Conservation (phyloP, 768 basidiomycete species). For the Termitomyces heimii region DNA sequence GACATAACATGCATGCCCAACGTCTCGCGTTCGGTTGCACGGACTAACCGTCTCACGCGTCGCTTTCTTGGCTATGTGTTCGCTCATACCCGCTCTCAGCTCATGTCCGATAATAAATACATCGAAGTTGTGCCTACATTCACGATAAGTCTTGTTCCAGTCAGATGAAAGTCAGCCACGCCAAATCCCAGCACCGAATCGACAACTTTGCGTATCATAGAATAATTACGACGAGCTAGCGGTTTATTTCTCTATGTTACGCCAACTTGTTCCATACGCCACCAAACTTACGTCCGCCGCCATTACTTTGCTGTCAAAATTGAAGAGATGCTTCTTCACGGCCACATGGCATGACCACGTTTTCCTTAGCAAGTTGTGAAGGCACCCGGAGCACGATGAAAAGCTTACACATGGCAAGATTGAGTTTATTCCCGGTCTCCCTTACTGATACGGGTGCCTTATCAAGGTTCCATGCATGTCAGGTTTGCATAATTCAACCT, state of each 20-base stretch:
- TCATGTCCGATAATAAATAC: neutral
- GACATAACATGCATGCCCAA: neutral
- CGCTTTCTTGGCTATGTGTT: neutral
- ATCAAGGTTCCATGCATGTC: constrained; percentile 3
- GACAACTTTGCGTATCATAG: neutral
- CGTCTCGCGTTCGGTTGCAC: neutral
- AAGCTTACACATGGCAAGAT: constrained; percentile 1
- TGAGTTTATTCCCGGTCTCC: constrained; percentile 7
- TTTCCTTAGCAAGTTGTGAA: neutral
- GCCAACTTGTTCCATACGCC: neutral
- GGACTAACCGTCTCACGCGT: neutral
- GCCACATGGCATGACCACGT: constrained; percentile 9
- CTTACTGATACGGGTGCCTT: constrained; percentile 5
- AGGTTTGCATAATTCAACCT: constrained; percentile 1
- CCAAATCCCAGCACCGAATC: neutral
- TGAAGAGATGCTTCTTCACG: neutral
- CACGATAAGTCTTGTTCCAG: neutral
- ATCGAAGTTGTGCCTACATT: neutral
- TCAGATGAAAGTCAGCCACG: neutral
- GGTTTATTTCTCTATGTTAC: neutral
- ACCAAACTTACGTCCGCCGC: neutral
- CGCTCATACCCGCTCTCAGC: neutral
- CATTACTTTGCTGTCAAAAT: neutral
- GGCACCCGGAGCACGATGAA: neutral
- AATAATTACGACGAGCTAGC: neutral